Conservation (phyloP, 306 rosid genomes). For the Lablab purpureus region DNA sequence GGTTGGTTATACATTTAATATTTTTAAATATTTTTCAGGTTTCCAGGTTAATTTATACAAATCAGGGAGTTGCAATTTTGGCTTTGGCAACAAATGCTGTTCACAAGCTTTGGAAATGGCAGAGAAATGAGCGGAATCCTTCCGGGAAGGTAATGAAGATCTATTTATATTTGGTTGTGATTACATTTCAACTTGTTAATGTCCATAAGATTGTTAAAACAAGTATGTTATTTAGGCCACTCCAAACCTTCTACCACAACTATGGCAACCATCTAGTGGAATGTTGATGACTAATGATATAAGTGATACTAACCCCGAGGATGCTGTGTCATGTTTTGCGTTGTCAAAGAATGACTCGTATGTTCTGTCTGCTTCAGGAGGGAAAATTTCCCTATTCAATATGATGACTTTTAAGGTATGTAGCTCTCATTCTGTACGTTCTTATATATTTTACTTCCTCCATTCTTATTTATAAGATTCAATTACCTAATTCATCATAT, state of each 20-base stretch:
- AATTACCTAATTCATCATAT: neutral
- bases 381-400: conserved; percentile 96
- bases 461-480: neutral
- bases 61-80: conserved; percentile 88
- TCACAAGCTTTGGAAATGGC: conserved; percentile 99
- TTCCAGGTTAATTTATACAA: conserved; percentile 93
- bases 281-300: conserved; percentile 97
- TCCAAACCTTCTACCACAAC: conserved; percentile 74
- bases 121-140: conserved; percentile 76
- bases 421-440: conserved; percentile 28
- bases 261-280: conserved; percentile 99
- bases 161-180: conserved; percentile 32
- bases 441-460: conserved; percentile 21
- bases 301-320: conserved; percentile 92
- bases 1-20: neutral
- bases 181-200: conserved; percentile 41
- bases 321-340: conserved; percentile 96
- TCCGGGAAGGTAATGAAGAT: conserved; percentile 66
- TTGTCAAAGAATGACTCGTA: conserved; percentile 98
- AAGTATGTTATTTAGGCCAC: conserved; percentile 68
- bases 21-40: conserved; percentile 67
- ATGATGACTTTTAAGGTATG: conserved; percentile 99
- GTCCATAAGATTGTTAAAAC: conserved; percentile 49
- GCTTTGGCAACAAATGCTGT: conserved; percentile 98
- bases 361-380: conserved; percentile 99